Percentiles rank a stretch among this genome's conserved stretches.
Evolutionary conservation across 2,329 filamentous ascomycete genomes (phyloP).

Genomic region (Neophaeococcomyces mojaviensis): DNA sequence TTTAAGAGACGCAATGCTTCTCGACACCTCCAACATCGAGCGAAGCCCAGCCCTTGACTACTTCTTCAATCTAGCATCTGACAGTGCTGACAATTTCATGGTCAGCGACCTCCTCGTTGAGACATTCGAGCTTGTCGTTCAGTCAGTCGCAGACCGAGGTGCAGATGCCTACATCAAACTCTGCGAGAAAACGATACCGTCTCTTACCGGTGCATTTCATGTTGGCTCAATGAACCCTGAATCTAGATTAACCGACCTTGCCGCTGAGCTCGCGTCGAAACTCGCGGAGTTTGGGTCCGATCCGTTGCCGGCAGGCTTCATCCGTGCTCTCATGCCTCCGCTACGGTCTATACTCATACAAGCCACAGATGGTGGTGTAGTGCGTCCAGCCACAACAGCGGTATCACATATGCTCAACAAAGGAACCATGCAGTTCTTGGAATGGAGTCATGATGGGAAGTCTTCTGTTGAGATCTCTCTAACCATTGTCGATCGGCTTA

Average conservation of each 20-base stretch:
- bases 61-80: conserved; percentile 81
- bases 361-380: conserved; percentile 77
- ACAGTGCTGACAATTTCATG: conserved; percentile 85
- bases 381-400: conserved; percentile 76
- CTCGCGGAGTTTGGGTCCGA: conserved; percentile 75
- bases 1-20: conserved; percentile 70
- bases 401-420: conserved; percentile 85
- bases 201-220: conserved; percentile 81
- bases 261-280: conserved; percentile 73
- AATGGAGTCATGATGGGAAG: conserved; percentile 74
- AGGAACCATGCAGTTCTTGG: conserved; percentile 81
- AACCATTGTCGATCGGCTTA: conserved; percentile 74
- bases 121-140: conserved; percentile 80
- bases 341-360: conserved; percentile 73
- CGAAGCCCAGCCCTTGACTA: conserved; percentile 65
- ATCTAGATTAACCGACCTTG: conserved; percentile 75
- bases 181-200: conserved; percentile 79
- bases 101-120: conserved; percentile 81
- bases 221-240: conserved; percentile 79
- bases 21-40: conserved; percentile 69
- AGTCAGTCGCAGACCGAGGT: conserved; percentile 42
- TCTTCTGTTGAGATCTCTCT: conserved; percentile 82
- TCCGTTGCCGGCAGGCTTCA: conserved; percentile 78
- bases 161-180: conserved; percentile 66
- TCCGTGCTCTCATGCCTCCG: conserved; percentile 79